These are phyloP conservation scores for Diaporthe citriasiana DNA, from an alignment of 2,329 filamentous ascomycete species.

Conservation along the genomic window DNA sequence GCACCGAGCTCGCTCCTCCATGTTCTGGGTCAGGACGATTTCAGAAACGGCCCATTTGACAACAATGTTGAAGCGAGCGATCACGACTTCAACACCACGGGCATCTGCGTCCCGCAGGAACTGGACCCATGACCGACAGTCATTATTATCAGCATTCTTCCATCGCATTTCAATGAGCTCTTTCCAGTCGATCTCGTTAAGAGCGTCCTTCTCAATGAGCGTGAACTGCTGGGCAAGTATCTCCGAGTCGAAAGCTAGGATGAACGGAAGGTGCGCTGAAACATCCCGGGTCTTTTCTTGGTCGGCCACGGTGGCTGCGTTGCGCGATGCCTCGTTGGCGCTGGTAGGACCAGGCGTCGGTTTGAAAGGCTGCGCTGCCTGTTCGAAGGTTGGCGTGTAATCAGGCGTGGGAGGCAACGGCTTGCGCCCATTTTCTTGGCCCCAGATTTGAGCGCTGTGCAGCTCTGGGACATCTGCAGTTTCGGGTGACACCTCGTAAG, in stretches of 20 bases:
- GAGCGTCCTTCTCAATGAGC: slow-evolving; percentile 86
- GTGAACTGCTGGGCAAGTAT: slow-evolving; percentile 86
- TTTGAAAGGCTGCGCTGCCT: slow-evolving; percentile 52
- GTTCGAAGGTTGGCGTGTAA: slow-evolving; percentile 60
- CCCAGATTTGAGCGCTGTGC: slow-evolving; percentile 59
- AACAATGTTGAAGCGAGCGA: slow-evolving; percentile 89
- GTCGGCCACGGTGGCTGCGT: slow-evolving; percentile 51
- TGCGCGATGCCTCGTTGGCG: slow-evolving; percentile 54
- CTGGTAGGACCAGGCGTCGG: slow-evolving; percentile 52
- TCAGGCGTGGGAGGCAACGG: slow-evolving; percentile 65
- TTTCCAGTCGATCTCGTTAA: slow-evolving; percentile 91
- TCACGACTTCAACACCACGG: slow-evolving; percentile 84
- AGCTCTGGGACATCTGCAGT: slow-evolving; percentile 54
- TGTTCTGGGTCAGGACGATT: slow-evolving; percentile 78
- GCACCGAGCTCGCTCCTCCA: slow-evolving; percentile 80
- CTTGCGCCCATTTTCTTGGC: slow-evolving; percentile 51
- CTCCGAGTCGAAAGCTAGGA: slow-evolving; percentile 84
- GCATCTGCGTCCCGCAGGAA: slow-evolving; percentile 81
- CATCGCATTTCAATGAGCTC: slow-evolving; percentile 87
- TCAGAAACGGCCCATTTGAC: slow-evolving; percentile 90
- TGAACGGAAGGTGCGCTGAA: slow-evolving; percentile 80
- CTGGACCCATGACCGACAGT: slow-evolving; percentile 84
- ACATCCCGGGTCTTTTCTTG: slow-evolving; percentile 54
- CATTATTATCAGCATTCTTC: slow-evolving; percentile 76
- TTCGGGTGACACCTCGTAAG: slow-evolving; percentile 59